Conservation (phyloP, 2,329 filamentous ascomycete species). For the Fusarium napiforme region DNA sequence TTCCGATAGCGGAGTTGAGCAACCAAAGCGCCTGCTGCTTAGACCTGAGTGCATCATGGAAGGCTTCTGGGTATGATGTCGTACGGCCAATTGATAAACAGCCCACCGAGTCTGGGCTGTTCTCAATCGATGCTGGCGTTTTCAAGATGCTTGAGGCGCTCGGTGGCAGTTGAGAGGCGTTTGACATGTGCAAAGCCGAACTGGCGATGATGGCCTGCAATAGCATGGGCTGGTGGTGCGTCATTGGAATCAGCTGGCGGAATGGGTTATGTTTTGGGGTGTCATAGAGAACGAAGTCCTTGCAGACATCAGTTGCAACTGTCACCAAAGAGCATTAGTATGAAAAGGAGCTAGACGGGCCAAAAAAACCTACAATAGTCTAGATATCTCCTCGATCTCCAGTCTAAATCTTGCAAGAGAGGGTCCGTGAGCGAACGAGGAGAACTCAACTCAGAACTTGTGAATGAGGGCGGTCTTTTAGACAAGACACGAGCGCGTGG, state of each 20-base stretch:
- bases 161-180: background rate
- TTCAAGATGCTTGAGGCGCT: background rate
- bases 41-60: background rate
- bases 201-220: background rate
- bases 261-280: background rate
- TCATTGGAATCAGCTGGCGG: background rate
- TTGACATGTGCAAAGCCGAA: background rate
- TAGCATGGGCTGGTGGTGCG: background rate
- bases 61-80: background rate
- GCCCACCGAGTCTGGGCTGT: background rate
- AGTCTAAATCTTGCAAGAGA: background rate
- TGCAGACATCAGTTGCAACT: background rate
- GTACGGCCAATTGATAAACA: background rate
- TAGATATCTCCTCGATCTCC: background rate
- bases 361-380: background rate
- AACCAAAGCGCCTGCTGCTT: background rate
- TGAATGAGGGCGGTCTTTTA: fast-evolving
- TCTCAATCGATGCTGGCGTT: background rate
- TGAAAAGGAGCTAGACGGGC: too few species aligned
- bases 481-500: fast-evolving
- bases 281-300: background rate
- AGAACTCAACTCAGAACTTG: background rate
- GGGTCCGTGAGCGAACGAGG: background rate
- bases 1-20: background rate
- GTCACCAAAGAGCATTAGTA: fast-evolving